Base-by-base conservation (phyloP, 768 basidiomycete genomes). In the Cyclocybe cylindracea region DNA sequence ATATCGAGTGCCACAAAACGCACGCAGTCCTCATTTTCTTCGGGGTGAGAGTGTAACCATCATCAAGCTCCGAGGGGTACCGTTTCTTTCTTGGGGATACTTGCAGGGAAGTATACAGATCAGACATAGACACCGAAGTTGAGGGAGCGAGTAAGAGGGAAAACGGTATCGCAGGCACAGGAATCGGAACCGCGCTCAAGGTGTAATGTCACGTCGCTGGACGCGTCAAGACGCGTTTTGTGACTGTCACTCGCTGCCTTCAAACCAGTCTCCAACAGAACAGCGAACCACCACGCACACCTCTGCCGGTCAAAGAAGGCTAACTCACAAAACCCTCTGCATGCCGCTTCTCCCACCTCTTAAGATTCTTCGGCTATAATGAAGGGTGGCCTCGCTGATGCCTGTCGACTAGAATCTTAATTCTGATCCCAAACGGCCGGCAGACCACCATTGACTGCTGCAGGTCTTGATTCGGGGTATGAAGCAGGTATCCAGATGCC, bases 51-150 rank as follows among this genome's bases (percentile, higher is more conserved):
- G 73, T 70, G 8, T 62, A 66, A 37, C 82, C 80, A 58, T 84
- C 83, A 58, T 86, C 85, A 43, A 73, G 72, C 50, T 74, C 74
- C 18, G 78, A 65, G 34, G 76, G 72, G 48, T 70, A 70, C 49
- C 89, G 82, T 67, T 86, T 89, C 74, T 89, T 91, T 61, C 65
- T 78, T 0, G 86, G 87, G 34, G 88, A 89, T 44, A 89, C 71
- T 40, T 77, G 72, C 18, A 91, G 78, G 11, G 80, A 68, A 38
- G 82, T 69, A 64, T 87, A 87, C 10, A 87, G 67, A 60, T 82
- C 79, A 13, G 84, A 79, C 86, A 87, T 78, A 39, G 14, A 33
- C 29, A 29, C 50, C 48, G 39, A 43, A 43, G 46, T 37, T 38
- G 48, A 47, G 39, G 24, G 44, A 40, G 42, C 7, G 10, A 39